Evolutionary conservation across 2,329 filamentous ascomycete genomes (phyloP).

Genomic region (Blastomyces gilchristii): DNA sequence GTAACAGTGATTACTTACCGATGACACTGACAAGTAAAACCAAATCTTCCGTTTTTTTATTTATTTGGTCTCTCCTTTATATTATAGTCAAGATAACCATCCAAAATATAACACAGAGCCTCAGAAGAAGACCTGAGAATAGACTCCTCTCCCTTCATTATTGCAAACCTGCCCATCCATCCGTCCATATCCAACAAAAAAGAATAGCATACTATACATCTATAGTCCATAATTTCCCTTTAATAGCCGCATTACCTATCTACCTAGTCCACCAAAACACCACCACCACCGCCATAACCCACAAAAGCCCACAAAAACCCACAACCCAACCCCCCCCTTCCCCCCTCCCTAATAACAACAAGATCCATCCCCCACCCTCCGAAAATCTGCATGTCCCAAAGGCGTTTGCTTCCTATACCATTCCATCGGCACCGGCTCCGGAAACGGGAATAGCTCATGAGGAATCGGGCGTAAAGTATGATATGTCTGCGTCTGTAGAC

Average conservation of each 20-base stretch:
- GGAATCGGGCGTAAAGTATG: neutral
- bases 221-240: neutral
- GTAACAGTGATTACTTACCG: too few species aligned
- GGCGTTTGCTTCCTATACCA: neutral
- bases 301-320: neutral
- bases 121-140: too few species aligned
- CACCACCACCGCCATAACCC: neutral
- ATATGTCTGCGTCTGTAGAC: neutral
- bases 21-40: too few species aligned
- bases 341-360: neutral
- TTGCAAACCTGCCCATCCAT: too few species aligned
- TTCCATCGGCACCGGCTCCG: neutral
- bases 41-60: too few species aligned
- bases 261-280: too few species aligned
- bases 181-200: neutral
- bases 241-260: too few species aligned
- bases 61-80: too few species aligned
- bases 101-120: too few species aligned
- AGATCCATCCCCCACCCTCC: neutral
- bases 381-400: neutral
- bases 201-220: neutral
- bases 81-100: too few species aligned
- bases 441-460: neutral
- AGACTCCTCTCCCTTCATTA: too few species aligned
- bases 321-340: too few species aligned